Evolutionary conservation across 2,329 filamentous ascomycete genomes (phyloP).

Genomic region (Penicillium sp.): DNA sequence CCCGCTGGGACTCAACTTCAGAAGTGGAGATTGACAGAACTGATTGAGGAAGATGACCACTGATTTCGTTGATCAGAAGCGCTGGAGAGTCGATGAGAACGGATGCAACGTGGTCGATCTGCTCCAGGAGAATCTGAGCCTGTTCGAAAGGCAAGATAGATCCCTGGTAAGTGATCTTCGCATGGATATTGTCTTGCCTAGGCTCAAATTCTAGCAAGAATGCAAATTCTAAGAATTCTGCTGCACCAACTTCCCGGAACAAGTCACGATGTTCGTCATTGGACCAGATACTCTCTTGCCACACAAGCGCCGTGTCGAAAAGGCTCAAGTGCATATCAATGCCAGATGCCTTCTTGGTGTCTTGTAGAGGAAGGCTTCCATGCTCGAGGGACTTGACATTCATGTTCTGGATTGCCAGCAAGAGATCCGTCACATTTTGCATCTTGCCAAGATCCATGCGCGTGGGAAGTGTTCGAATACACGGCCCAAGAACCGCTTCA

Average conservation of each 20-base stretch:
- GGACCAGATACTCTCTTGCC: slow-evolving; percentile 65
- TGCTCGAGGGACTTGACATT: slow-evolving; percentile 64
- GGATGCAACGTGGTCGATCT: slow-evolving; percentile 54
- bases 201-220: slow-evolving; percentile 74
- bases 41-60: slow-evolving; percentile 23
- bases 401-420: slow-evolving; percentile 58
- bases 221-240: slow-evolving; percentile 70
- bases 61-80: slow-evolving; percentile 30
- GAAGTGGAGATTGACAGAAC: slow-evolving; percentile 50
- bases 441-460: slow-evolving; percentile 56
- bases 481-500: slow-evolving; percentile 72
- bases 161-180: slow-evolving; percentile 53
- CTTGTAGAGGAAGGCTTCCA: slow-evolving; percentile 58
- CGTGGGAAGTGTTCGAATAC: slow-evolving; percentile 68
- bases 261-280: slow-evolving; percentile 31
- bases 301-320: slow-evolving; percentile 77
- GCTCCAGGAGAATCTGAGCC: slow-evolving; percentile 52
- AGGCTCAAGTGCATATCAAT: slow-evolving; percentile 51
- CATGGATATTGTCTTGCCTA: slow-evolving; percentile 39
- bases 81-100: slow-evolving; percentile 41
- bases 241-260: slow-evolving; percentile 55
- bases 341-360: slow-evolving; percentile 61
- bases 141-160: slow-evolving; percentile 53
- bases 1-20: slow-evolving; percentile 29
- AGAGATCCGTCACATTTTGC: slow-evolving; percentile 54